Conservation (phyloP, 2,329 filamentous ascomycete species). For the Fonsecaea nubica region DNA sequence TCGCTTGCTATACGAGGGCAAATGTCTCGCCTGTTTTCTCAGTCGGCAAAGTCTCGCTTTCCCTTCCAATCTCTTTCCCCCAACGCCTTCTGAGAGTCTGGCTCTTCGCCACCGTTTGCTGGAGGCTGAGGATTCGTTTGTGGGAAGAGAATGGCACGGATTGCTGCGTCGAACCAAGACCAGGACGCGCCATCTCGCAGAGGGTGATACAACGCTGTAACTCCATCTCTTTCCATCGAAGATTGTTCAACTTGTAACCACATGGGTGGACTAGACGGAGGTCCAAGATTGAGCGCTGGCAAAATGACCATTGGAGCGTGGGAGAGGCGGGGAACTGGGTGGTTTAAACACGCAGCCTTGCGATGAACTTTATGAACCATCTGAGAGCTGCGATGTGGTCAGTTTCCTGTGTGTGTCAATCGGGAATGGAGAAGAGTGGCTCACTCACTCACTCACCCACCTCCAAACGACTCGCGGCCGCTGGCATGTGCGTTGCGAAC, state of each 20-base stretch:
- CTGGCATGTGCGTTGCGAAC: not conserved
- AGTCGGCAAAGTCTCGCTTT: not conserved
- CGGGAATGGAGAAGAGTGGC: not conserved
- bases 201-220: not conserved
- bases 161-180: constrained; percentile 3
- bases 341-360: not conserved
- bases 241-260: not conserved
- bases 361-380: not conserved
- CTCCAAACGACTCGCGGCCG: not conserved
- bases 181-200: not conserved
- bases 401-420: not conserved
- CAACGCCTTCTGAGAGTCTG: not conserved
- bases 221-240: not conserved
- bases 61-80: not conserved
- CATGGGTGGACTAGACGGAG: not conserved
- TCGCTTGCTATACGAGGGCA: not conserved
- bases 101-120: not conserved
- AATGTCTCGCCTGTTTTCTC: not conserved
- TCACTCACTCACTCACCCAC: not conserved
- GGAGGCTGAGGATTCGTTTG: not conserved
- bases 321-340: not conserved
- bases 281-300: not conserved
- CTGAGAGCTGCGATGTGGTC: not conserved
- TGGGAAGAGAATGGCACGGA: not conserved
- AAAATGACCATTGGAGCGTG: not conserved